Evolutionary conservation across 768 basidiomycete species (phyloP), one percentile per base, ranked within the genome.

Genomic region (Thelephora ganbajun): DNA sequence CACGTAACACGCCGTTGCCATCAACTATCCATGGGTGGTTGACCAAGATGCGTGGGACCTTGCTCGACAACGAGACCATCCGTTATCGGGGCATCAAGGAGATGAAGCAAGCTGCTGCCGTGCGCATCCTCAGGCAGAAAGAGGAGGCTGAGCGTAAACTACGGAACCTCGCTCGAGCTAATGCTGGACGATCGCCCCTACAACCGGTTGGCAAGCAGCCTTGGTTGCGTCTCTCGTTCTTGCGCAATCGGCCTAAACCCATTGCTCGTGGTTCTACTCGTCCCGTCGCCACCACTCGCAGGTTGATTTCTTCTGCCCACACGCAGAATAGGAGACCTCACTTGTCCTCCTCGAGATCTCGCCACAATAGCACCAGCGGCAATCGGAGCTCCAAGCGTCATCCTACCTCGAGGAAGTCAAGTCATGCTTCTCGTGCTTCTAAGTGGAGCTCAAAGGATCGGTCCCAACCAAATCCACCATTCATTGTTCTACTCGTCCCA

Each of bases 11-110:
- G 2, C 39, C 39, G 11, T 22, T 22, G 47, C 57, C 67, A n/a
- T 71, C 70, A 5, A 71, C 72, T 11, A 70, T 83, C 61, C 83
- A 86, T 53, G 83, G 83, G 26, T 86, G 83, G 81, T 14, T 41
- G 22, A 76, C 78, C 14, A 86, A 85, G 62, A 73, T 79, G 74
- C 72, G 83, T 51, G 83, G 82, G 20, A 84, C 83, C 11, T 66
- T 85, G 30, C 58, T 70, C 30, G 81, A 80, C 33, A 69, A 82
- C 56, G 81, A 84, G 57, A 56, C 53, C 16, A 63, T 80, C 43
- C 70, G 82, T 35, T 49, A 47, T 6, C 53, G 76, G 67, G 83
- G 83, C 42, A 83, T 84, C 60, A 68, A 67, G 45, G 83, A 86
- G 62, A 85, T 85, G 78, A 66, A 66, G 44, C 71, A 71, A 23